A percentile compares a stretch with the other conserved stretches of the same genome.
Evolutionary conservation across 73 alveolate genomes (phyloP).

Genomic region (Tetrahymena thermophila): DNA sequence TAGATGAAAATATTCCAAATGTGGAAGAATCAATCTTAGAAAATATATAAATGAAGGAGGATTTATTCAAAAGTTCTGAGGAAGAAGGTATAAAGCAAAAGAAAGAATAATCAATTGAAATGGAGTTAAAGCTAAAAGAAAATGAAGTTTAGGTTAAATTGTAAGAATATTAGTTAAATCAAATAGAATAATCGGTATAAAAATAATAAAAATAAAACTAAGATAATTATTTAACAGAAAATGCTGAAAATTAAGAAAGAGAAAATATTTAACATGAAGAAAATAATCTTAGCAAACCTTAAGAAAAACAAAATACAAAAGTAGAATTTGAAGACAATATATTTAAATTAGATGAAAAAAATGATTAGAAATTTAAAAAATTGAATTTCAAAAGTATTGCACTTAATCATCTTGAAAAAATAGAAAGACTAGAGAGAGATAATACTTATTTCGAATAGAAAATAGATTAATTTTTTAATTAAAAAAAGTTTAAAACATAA

Average conservation of each 20-base stretch:
- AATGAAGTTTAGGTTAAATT: too few relatives aligned
- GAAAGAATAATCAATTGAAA: too few relatives aligned
- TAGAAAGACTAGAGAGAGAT: background rate
- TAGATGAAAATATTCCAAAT: background rate
- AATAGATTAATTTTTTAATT: background rate
- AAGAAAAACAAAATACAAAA: too few relatives aligned
- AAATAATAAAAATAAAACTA: too few relatives aligned
- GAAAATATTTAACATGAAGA: background rate
- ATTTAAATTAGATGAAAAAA: background rate
- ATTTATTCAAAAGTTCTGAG: background rate
- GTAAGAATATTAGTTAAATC: too few relatives aligned
- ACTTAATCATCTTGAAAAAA: background rate
- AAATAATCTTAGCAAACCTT: too few relatives aligned
- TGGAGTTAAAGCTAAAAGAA: background rate
- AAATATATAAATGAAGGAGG: background rate
- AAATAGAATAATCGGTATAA: background rate
- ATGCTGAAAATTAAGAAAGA: too few relatives aligned
- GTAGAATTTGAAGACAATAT: background rate
- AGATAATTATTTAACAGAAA: background rate
- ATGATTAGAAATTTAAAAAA: too few relatives aligned
- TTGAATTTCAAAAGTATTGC: background rate
- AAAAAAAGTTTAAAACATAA: background rate
- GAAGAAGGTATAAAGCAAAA: too few relatives aligned
- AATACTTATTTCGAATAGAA: background rate
- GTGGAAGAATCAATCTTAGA: background rate